Evolutionary conservation across 2,329 filamentous ascomycete genomes (phyloP).

Genomic region (Emergomyces pasteurianus): DNA sequence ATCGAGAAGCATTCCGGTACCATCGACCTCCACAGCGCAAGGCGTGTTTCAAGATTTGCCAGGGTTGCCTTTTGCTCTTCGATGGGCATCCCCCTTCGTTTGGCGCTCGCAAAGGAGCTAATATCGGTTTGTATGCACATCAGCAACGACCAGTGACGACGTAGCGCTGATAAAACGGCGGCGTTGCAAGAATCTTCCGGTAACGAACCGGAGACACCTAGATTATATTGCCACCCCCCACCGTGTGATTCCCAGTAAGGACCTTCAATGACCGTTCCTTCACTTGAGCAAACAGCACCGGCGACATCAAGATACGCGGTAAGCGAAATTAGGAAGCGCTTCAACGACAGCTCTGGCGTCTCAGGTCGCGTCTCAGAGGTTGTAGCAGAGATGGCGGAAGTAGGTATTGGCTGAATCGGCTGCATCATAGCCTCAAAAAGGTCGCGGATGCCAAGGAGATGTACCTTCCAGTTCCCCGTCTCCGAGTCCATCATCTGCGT

Average conservation of each 20-base stretch:
- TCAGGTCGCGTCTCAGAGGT: background rate
- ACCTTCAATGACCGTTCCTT: constrained; percentile 26
- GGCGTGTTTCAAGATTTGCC: background rate
- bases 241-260: constrained; percentile 27
- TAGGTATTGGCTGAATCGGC: constrained; percentile 8
- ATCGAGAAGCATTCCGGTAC: background rate
- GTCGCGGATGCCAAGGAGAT: constrained; percentile 28
- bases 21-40: background rate
- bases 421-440: constrained; percentile 25
- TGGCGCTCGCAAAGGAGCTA: background rate
- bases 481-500: constrained; percentile 28
- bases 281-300: constrained; percentile 26
- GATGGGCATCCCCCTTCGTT: background rate
- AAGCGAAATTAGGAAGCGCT: constrained; percentile 27
- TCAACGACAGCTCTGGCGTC: constrained; percentile 19
- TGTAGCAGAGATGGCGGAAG: background rate
- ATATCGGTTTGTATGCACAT: background rate
- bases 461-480: constrained; percentile 27
- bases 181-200: background rate
- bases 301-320: constrained; percentile 31
- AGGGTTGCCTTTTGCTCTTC: background rate
- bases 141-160: background rate
- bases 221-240: background rate
- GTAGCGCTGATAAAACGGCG: background rate
- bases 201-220: background rate